Conservation (phyloP, 1,284 basidiomycete genomes). For the Acaromyces ingoldii region DNA sequence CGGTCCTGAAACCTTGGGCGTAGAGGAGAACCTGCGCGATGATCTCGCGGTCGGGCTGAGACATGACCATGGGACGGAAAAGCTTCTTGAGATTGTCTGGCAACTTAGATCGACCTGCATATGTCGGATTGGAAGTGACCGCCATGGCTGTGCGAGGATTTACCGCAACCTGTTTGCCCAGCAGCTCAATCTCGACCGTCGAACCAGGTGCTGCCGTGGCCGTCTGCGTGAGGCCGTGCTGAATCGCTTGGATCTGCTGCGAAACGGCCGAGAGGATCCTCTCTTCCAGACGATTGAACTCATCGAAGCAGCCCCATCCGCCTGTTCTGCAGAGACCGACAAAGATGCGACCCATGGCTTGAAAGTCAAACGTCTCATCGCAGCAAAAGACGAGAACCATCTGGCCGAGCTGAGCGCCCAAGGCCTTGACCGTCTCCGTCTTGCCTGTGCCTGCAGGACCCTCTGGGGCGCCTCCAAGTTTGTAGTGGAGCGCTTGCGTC, state of each 20-base stretch:
- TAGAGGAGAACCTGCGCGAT: conserved; percentile 99
- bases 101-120: conserved; percentile 92
- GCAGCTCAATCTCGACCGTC: conserved; percentile 63
- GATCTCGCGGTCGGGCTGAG: conserved; percentile 90
- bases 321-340: conserved; percentile 97
- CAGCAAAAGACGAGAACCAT: conserved; percentile 99
- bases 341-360: conserved; percentile 99
- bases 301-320: conserved; percentile 63
- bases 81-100: conserved; percentile 91
- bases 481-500: conserved; percentile 89
- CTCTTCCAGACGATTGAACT: conserved; percentile 86
- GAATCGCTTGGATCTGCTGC: conserved; percentile 97
- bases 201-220: conserved; percentile 67
- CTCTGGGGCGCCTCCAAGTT: conserved; percentile 83
- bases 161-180: conserved; percentile 86
- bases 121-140: conserved; percentile 91
- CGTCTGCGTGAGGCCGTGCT: conserved; percentile 80
- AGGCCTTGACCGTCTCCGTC: conserved; percentile 98
- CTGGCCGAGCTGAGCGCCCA: conserved; percentile 92
- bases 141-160: conserved; percentile 92
- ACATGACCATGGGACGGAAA: conserved; percentile 99
- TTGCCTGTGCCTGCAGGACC: conserved; percentile 92
- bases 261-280: conserved; percentile 96
- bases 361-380: conserved; percentile 99
- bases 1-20: conserved; percentile 97